phyloP scores from a whole-genome alignment of 139 green algal species.

The Micractinium conductrix region DNA sequence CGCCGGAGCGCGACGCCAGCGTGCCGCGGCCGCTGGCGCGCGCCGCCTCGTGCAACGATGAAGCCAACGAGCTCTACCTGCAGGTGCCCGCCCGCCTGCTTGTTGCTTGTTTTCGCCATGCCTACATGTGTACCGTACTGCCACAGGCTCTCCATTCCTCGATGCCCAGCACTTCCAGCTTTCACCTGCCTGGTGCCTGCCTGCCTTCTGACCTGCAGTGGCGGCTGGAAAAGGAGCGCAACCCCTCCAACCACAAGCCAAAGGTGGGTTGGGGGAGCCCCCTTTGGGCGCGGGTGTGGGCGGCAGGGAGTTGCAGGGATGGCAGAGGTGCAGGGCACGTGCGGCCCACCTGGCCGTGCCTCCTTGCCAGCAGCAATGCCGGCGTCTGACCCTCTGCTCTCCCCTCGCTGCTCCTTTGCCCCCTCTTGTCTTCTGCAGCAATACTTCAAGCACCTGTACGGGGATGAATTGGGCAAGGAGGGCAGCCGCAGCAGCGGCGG shows the following conservation, averaged over 20 bases:
- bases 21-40: constrained; percentile 24
- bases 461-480: neutral
- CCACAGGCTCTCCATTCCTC: too few relatives aligned
- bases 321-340: too few relatives aligned
- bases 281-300: too few relatives aligned
- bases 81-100: too few relatives aligned
- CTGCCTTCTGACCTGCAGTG: neutral
- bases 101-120: too few relatives aligned
- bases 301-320: too few relatives aligned
- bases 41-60: constrained; percentile 48
- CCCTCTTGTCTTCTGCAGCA: neutral
- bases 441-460: constrained; percentile 41
- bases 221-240: constrained; percentile 19
- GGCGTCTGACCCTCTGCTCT: neutral
- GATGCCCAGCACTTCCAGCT: too few relatives aligned
- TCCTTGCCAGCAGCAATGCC: neutral
- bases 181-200: neutral
- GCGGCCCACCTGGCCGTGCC: too few relatives aligned
- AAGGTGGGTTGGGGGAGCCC: neutral
- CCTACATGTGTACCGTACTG: too few relatives aligned
- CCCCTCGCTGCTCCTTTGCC: too few relatives aligned
- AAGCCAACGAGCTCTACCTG: constrained; percentile 40
- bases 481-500: neutral
- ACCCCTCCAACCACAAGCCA: constrained; percentile 39
- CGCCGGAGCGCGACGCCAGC: neutral